Evolutionary conservation across 1,139 yeast species (phyloP), one percentile per base, ranked within the genome.

Genomic region (Geotrichum siamense): DNA sequence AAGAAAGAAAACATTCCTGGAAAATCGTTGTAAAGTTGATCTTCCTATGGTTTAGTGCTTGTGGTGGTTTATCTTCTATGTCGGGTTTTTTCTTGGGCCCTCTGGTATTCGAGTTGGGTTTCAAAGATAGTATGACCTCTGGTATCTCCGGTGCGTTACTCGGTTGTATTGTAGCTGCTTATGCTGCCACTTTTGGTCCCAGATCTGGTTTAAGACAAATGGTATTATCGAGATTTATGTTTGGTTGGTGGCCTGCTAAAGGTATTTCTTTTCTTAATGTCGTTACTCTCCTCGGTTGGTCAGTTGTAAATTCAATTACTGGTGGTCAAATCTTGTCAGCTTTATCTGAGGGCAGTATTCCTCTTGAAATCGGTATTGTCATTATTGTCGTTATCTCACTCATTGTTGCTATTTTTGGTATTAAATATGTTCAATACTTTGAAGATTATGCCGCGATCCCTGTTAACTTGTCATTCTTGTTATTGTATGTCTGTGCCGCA

Each of bases 61-160:
- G 87, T 51, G 93, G 94, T 45, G 89, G 94, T 0, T 66, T 85
- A 27, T 80, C 93, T 4, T 82, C 94, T 1, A 82, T 84, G 84
- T 81, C 94, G 0, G 76, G 91, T 1, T 85, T 75, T 56, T 76
- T 82, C 48, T 64, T 83, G 40, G 93, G 93, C 0, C 85, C 94
- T 0, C 61, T 82, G 39, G 58, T 82, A 4, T 85, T 75, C 57
- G 82, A 74, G 2, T 65, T 85, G 16, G 82, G 85, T 3, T 77
- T 82, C 53, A 72, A 64, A 46, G 79, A 82, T 54, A 67, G 84
- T 1, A 56, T 82, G 49, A 62, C 76, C 2, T 67, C 78, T 8
- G 91, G 93, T 2, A 52, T 81, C 19, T 56, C 78, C 3, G 85
- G 86, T 0, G 74, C 75, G 48, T 60, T 76, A 22, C 53, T 82